Conservation (phyloP, 305 asterid species). For the Striga hermonthica region DNA sequence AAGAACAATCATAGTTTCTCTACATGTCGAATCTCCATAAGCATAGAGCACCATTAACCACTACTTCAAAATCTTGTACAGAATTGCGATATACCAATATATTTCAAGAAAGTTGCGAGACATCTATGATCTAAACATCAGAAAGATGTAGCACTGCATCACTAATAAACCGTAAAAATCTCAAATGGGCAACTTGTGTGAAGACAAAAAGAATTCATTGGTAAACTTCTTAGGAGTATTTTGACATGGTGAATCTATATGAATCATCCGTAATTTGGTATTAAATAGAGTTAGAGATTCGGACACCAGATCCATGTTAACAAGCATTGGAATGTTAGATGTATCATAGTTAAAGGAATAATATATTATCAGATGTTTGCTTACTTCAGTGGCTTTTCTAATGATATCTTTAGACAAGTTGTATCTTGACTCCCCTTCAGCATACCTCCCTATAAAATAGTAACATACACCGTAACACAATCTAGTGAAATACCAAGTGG, state of each 20-base stretch:
- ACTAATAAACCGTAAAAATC: neutral
- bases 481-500: slow-evolving; percentile 23
- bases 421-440: slow-evolving; percentile 92
- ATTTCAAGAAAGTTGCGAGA: slow-evolving; percentile 1
- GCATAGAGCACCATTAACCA: slow-evolving; percentile 25
- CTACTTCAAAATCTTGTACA: slow-evolving; percentile 5
- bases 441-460: slow-evolving; percentile 54
- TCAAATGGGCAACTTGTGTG: slow-evolving; percentile 6
- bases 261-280: slow-evolving; percentile 1
- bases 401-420: slow-evolving; percentile 48
- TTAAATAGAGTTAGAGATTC: slow-evolving; percentile 2
- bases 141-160: slow-evolving; percentile 2
- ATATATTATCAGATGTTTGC: slow-evolving; percentile 26
- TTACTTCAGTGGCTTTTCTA: slow-evolving; percentile 58
- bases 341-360: slow-evolving; percentile 15
- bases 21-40: neutral
- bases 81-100: neutral
- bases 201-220: slow-evolving; percentile 10
- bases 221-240: slow-evolving; percentile 11
- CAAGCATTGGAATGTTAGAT: neutral
- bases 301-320: neutral
- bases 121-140: neutral
- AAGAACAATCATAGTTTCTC: slow-evolving; percentile 10
- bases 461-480: slow-evolving; percentile 25
- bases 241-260: slow-evolving; percentile 9